phyloP scores from a whole-genome alignment of 139 green algal genomes.

The Volvox reticuliferus region DNA sequence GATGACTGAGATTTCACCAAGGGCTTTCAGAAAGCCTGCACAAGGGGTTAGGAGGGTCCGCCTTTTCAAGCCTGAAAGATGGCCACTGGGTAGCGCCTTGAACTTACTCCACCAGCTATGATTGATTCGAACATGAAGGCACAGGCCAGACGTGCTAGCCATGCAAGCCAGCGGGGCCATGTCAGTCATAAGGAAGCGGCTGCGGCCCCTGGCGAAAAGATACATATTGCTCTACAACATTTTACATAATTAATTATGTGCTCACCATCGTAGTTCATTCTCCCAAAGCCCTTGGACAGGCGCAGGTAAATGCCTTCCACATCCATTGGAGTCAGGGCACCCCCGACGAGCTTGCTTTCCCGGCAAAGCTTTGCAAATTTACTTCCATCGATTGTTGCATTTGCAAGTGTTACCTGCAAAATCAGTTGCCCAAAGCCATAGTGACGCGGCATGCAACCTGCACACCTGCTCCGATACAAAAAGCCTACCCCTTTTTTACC shows the following conservation, averaged over 20 bases:
- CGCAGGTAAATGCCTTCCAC: constrained; percentile 38
- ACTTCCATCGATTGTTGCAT: constrained; percentile 29
- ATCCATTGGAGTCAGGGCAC: constrained; percentile 21
- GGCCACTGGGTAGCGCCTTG: no score
- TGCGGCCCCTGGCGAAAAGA: no score
- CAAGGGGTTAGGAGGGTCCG: background rate
- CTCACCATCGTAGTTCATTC: constrained; percentile 32
- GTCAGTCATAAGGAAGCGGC: no score
- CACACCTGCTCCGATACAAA: background rate
- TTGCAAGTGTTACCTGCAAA: constrained; percentile 34
- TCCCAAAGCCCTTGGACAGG: background rate
- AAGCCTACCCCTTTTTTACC: constrained; percentile 38
- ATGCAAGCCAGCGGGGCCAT: no score
- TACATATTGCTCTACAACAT: no score
- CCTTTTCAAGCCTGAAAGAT: no score
- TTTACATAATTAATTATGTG: no score
- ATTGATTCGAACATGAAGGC: no score
- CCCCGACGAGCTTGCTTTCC: constrained; percentile 14
- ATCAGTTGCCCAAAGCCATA: background rate
- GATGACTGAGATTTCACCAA: constrained; percentile 7
- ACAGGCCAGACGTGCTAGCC: no score
- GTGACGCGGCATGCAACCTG: background rate
- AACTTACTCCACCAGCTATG: no score
- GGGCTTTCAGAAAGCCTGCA: constrained; percentile 3
- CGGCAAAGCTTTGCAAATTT: constrained; percentile 47